A percentile compares a stretch with the other conserved stretches of the same genome.
phyloP scores from a whole-genome alignment of 208 protist genomes.

The Wallacemonas rigidus region DNA sequence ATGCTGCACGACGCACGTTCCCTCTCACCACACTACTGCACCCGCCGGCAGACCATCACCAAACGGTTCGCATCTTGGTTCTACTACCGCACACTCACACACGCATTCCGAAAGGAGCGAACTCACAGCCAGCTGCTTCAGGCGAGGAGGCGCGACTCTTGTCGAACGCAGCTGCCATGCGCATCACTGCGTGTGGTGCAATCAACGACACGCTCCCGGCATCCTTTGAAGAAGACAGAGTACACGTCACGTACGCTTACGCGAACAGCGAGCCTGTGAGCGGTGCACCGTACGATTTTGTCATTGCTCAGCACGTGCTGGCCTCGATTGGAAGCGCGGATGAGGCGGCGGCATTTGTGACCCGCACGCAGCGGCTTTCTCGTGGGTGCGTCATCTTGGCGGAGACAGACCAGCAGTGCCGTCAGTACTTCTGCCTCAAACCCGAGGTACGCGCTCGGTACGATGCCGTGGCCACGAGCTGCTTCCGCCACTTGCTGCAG shows the following conservation, averaged over 20 bases:
- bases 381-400: constrained; percentile 52
- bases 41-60: not conserved
- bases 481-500: constrained; percentile 49
- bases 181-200: constrained; percentile 2
- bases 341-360: constrained; percentile 29
- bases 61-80: constrained; percentile 33
- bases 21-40: constrained; percentile 2
- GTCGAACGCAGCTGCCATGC: constrained; percentile 33
- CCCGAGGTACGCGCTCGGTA: constrained; percentile 39
- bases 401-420: constrained; percentile 71
- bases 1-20: constrained; percentile 32
- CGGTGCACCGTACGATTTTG: constrained; percentile 52
- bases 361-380: constrained; percentile 10
- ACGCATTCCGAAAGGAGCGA: not conserved
- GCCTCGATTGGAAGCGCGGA: constrained; percentile 33
- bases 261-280: constrained; percentile 17
- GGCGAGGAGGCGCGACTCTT: constrained; percentile 36
- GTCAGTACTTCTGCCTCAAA: constrained; percentile 62
- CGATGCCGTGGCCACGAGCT: constrained; percentile 40
- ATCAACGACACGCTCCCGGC: constrained; percentile 1
- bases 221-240: not conserved
- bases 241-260: constrained; percentile 10
- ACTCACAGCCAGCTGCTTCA: not conserved
- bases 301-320: constrained; percentile 77
- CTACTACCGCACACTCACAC: constrained; percentile 26